A percentile compares a stretch with the other conserved stretches of the same genome.
Evolutionary conservation across 176 grass and related monocot species (phyloP).

Genomic region (Zoysia pacifica): DNA sequence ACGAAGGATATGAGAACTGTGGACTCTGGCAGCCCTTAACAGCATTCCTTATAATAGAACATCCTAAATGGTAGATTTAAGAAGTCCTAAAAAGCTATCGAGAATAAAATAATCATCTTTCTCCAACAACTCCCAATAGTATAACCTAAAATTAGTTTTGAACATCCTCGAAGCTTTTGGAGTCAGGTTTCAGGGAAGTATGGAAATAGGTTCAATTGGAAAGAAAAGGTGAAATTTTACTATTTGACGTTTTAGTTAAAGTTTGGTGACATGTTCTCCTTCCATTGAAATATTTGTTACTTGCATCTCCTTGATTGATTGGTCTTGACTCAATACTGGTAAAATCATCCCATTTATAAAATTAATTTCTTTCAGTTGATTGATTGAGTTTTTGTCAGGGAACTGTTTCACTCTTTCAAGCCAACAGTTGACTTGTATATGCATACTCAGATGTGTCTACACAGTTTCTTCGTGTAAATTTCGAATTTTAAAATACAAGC

Average conservation of each 20-base stretch:
- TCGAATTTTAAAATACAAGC: not conserved
- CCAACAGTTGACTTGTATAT: not conserved
- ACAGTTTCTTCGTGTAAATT: not conserved
- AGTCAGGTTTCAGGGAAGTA: constrained; percentile 84
- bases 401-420: not conserved
- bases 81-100: too few species aligned
- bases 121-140: too few species aligned
- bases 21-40: too few species aligned
- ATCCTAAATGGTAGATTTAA: too few species aligned
- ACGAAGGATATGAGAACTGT: too few species aligned
- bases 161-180: constrained; percentile 65
- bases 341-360: too few species aligned
- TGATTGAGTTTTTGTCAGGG: too few species aligned
- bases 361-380: too few species aligned
- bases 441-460: not conserved
- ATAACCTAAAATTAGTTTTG: not conserved
- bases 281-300: not conserved
- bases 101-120: too few species aligned
- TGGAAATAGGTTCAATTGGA: constrained; percentile 97
- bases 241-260: not conserved
- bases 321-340: too few species aligned
- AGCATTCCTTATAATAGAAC: too few species aligned
- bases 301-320: not conserved
- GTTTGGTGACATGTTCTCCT: not conserved
- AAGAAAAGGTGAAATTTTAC: constrained; percentile 74